Evolutionary conservation across 176 grass and related monocot genomes (phyloP), one percentile per base, ranked within the genome.

Genomic region (Bolboschoenus planiculmis): DNA sequence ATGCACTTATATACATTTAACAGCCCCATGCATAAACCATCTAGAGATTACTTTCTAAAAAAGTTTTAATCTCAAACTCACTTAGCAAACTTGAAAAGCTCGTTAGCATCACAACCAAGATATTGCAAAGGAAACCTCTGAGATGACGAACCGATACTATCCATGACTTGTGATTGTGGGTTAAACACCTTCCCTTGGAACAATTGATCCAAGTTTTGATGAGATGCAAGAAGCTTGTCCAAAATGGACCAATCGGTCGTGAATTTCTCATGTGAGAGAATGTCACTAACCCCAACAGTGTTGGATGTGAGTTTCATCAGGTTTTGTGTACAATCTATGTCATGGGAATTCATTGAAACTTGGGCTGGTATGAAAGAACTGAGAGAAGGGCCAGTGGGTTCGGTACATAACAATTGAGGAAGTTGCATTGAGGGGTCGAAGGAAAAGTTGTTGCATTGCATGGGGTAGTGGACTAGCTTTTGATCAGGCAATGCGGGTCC

Each of bases 211-310:
- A 95, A 86, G 20, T 91, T 95, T 63, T 99, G 96, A 80, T 99
- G 96, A 10, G 96, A 95, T n/a, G 87, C 86, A 1, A 99, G 93
- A 75, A 99, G 91, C 86, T 95, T 99, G 86, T 99, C 93, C 73
- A 99, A 78, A 66, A 95, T 95, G 1, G 96, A 99, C 96, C 93
- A 99, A 64, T 99, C 96, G 23, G 86, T 87, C 13, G 50, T 18
- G 39, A 87, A 82, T 48, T 70, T 87, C 63, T 87, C 78, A 42
- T 82, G 85, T 21, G 78, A 81, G 81, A 74, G 23, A 56, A 87
- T 72, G n/a, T 84, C 67, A 20, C n/a, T 78, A 33, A 18, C 0
- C n/a, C 60, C 67, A 39, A 26, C 23, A 2, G 72, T 54, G 57
- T 40, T 65, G 0, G 90, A 88, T 29, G 90, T 93, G 35, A 91